Conservation (phyloP, 2,329 filamentous ascomycete genomes). For the Talaromyces sp. region DNA sequence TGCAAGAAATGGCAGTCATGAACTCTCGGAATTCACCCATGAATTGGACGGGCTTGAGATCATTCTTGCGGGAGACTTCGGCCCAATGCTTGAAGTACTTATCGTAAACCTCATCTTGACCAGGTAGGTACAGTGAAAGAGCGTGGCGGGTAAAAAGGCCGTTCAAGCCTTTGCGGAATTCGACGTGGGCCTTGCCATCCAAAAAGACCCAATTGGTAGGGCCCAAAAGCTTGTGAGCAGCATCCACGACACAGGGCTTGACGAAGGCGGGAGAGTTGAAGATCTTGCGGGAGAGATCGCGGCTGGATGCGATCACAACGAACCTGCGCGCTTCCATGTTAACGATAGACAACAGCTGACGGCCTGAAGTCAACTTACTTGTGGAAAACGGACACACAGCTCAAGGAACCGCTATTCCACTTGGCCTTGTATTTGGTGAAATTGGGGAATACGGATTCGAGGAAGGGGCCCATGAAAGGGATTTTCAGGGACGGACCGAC, state of each 20-base stretch:
- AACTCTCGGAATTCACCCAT: slow-evolving; percentile 91
- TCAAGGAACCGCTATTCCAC: slow-evolving; percentile 86
- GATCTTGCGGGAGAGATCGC: slow-evolving; percentile 93
- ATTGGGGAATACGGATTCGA: slow-evolving; percentile 85
- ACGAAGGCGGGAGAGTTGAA: slow-evolving; percentile 91
- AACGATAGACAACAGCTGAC: not conserved
- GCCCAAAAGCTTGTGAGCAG: slow-evolving; percentile 87
- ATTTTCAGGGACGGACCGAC: slow-evolving; percentile 71
- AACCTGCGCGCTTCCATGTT: slow-evolving; percentile 57
- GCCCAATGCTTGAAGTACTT: slow-evolving; percentile 79
- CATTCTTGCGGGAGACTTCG: slow-evolving; percentile 66
- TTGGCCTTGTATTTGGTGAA: slow-evolving; percentile 89
- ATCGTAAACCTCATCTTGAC: slow-evolving; percentile 88
- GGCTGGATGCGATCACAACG: slow-evolving; percentile 91
- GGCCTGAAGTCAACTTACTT: slow-evolving; percentile 62
- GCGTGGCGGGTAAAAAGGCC: slow-evolving; percentile 89
- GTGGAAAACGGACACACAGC: slow-evolving; percentile 98
- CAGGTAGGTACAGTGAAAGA: slow-evolving; percentile 81
- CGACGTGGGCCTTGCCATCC: slow-evolving; percentile 89
- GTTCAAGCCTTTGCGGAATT: slow-evolving; percentile 96
- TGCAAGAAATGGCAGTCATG: slow-evolving; percentile 90
- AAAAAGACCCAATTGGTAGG: slow-evolving; percentile 95
- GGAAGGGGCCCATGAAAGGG: slow-evolving; percentile 91
- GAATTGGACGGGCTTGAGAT: slow-evolving; percentile 74
- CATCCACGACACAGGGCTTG: slow-evolving; percentile 95